Evolutionary conservation across 352 stramenopile species (phyloP).

Genomic region (Pythium grandisporangium): DNA sequence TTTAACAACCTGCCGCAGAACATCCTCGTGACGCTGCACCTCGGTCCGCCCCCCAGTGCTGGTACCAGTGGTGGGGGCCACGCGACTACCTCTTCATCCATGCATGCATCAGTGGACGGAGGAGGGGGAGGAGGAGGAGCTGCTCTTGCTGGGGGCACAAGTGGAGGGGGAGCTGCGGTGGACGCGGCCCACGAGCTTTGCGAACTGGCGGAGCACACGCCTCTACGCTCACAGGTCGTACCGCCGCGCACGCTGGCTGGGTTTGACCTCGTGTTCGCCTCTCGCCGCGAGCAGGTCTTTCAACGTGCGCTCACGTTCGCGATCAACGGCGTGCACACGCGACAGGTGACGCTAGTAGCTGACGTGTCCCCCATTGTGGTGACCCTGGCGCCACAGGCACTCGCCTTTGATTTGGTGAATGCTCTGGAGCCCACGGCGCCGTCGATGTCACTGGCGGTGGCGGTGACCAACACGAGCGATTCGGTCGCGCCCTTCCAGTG

Average conservation of each 20-base stretch:
- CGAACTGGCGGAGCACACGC: constrained; percentile 51
- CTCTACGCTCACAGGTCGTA: constrained; percentile 74
- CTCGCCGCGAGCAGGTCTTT: constrained; percentile 71
- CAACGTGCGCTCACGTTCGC: constrained; percentile 74
- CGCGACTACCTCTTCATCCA: too few species aligned
- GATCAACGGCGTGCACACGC: constrained; percentile 78
- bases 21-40: constrained; percentile 60
- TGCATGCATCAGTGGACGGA: too few species aligned
- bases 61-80: too few species aligned
- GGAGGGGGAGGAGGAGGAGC: too few species aligned
- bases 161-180: too few species aligned
- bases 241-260: constrained; percentile 67
- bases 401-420: constrained; percentile 76
- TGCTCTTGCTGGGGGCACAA: too few species aligned
- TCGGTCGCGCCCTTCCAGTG: constrained; percentile 82
- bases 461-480: constrained; percentile 88
- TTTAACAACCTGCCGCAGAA: constrained; percentile 84
- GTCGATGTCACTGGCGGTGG: constrained; percentile 46
- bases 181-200: constrained; percentile 33
- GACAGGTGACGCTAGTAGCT: constrained; percentile 78
- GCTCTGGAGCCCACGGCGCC: constrained; percentile 36
- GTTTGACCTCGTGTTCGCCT: constrained; percentile 88
- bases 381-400: constrained; percentile 31
- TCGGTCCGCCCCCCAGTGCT: too few species aligned
- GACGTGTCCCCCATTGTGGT: constrained; percentile 89